Evolutionary conservation across 345 rosid genomes (phyloP).

Genomic region (Populus simonii): DNA sequence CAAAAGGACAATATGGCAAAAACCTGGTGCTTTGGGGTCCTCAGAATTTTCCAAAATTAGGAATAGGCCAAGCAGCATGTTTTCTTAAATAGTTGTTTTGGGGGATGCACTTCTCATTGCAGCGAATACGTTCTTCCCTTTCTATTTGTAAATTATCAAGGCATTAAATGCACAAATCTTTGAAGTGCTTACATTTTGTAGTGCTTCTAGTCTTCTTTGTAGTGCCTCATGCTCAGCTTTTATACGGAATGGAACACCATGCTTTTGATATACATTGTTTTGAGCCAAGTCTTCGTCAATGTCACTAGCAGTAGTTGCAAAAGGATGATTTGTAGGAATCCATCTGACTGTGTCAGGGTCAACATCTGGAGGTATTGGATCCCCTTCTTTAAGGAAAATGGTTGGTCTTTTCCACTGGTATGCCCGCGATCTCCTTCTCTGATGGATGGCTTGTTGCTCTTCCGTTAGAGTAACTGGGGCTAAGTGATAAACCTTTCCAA

Average conservation of each 20-base stretch:
- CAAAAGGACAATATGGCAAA: neutral
- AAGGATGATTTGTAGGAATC: constrained; percentile 99
- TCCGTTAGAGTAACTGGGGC: constrained; percentile 84
- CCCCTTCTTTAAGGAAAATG: constrained; percentile 87
- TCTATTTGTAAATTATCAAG: neutral
- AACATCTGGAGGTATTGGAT: constrained; percentile 74
- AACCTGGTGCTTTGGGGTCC: neutral
- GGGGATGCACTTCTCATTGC: neutral
- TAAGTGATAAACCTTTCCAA: constrained; percentile 78
- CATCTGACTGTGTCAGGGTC: constrained; percentile 93
- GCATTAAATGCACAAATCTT: neutral
- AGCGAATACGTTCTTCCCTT: neutral
- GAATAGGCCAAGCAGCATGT: neutral
- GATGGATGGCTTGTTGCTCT: constrained; percentile 73
- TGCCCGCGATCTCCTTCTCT: constrained; percentile 91
- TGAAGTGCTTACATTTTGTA: constrained; percentile 55
- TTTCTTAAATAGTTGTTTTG: neutral
- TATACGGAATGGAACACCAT: constrained; percentile 89
- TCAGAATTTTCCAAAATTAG: neutral
- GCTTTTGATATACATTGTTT: constrained; percentile 82
- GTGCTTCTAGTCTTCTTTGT: constrained; percentile 77
- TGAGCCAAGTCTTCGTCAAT: constrained; percentile 90
- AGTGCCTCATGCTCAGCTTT: constrained; percentile 92
- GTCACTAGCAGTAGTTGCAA: constrained; percentile 82
- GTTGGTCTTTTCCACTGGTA: constrained; percentile 97